These are phyloP conservation scores for Fusarium xyrophilum DNA, from an alignment of 2,329 filamentous ascomycete genomes.

Conservation along the genomic window DNA sequence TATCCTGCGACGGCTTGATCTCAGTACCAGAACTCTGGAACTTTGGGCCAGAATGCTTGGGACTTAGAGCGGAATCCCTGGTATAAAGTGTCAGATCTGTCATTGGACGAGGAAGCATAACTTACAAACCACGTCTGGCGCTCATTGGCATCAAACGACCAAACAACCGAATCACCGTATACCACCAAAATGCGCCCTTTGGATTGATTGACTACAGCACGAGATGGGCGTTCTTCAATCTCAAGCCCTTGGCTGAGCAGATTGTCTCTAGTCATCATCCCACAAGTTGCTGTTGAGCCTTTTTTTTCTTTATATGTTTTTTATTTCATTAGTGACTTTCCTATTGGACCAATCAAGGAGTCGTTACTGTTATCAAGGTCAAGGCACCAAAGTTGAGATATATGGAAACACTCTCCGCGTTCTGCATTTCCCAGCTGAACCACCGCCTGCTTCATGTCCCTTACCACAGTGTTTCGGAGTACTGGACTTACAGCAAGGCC, in stretches of 20 bases:
- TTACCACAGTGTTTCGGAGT: slow-evolving; percentile 48
- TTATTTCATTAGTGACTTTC: background rate
- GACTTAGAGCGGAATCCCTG: slow-evolving; percentile 53
- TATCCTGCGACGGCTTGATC: slow-evolving; percentile 40
- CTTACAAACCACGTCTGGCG: slow-evolving; percentile 57
- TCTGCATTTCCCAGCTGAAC: slow-evolving; percentile 48
- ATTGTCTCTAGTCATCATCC: slow-evolving; percentile 45
- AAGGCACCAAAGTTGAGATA: slow-evolving; percentile 57
- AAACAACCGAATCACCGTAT: slow-evolving; percentile 47
- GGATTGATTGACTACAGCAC: slow-evolving; percentile 17
- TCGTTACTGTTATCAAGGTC: slow-evolving; percentile 53
- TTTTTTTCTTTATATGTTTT: slow-evolving; percentile 20
- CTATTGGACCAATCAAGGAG: background rate
- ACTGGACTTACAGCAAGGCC: slow-evolving; percentile 54
- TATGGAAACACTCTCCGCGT: slow-evolving; percentile 53
- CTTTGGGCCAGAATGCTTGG: slow-evolving; percentile 51
- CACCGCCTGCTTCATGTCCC: slow-evolving; percentile 57
- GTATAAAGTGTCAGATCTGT: background rate
- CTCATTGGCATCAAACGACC: slow-evolving; percentile 49
- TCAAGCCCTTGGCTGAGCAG: slow-evolving; percentile 46
- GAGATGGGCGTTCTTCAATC: slow-evolving; percentile 42
- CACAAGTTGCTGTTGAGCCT: slow-evolving; percentile 52
- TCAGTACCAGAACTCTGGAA: slow-evolving; percentile 48
- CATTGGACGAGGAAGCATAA: background rate
- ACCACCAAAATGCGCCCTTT: slow-evolving; percentile 46